A percentile compares a stretch with the other conserved stretches of the same genome.
Conservation (phyloP, 495 filamentous ascomycete genomes). For the Penicillium alfredii region DNA sequence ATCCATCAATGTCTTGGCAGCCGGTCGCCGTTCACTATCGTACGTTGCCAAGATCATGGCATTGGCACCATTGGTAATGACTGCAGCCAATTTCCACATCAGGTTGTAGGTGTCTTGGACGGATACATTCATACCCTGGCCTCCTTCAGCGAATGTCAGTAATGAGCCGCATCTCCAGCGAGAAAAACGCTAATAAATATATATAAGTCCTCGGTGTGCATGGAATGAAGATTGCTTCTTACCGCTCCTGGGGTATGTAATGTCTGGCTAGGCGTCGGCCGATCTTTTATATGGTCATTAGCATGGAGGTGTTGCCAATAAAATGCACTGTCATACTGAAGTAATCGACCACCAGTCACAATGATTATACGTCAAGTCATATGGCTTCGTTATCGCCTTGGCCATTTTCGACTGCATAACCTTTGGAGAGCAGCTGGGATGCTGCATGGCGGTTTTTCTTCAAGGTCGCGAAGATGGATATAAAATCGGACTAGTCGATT, state of each 20-base stretch:
- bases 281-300: conserved; percentile 4
- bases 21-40: conserved; percentile 23
- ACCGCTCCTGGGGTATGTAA: conserved; percentile 8
- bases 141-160: conserved; percentile 44
- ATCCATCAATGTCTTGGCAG: conserved; percentile 16
- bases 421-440: conserved; percentile 1
- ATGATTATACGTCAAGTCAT: conserved; percentile 14
- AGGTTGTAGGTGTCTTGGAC: conserved; percentile 51
- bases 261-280: conserved; percentile 7
- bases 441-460: not conserved
- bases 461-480: conserved; percentile 8
- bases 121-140: conserved; percentile 50
- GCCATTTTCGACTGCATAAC: conserved; percentile 12
- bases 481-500: conserved; percentile 15
- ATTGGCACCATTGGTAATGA: conserved; percentile 19
- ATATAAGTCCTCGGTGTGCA: conserved; percentile 4
- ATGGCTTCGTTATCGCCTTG: conserved; percentile 15
- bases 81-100: conserved; percentile 44
- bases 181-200: conserved; percentile 33
- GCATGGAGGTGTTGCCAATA: not conserved
- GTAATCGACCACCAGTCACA: conserved; percentile 27
- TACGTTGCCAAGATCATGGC: conserved; percentile 33
- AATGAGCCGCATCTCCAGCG: conserved; percentile 49
- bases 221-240: not conserved
- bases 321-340: conserved; percentile 4